Evolutionary conservation across 192 early-diverging fungal genomes (phyloP).

Genomic region (Phlyctochytrium bullatum): DNA sequence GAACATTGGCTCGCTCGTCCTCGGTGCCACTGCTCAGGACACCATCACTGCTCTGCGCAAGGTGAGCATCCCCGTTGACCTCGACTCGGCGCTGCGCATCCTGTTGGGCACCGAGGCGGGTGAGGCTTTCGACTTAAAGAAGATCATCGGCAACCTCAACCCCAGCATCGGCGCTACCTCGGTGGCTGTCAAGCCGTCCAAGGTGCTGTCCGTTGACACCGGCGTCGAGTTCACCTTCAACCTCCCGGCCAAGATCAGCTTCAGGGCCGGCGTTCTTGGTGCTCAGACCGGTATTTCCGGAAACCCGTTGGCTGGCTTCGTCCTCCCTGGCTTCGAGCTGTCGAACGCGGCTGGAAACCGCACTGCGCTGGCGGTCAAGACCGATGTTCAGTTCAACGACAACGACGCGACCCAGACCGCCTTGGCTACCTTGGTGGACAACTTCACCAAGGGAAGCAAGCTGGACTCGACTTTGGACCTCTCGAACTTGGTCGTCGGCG

Average conservation of each 20-base stretch:
- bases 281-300: neutral
- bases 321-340: neutral
- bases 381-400: constrained; percentile 24
- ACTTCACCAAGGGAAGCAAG: constrained; percentile 14
- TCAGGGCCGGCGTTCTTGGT: constrained; percentile 11
- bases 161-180: constrained; percentile 13
- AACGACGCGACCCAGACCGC: constrained; percentile 28
- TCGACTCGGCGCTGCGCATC: constrained; percentile 23
- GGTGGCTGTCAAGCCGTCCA: constrained; percentile 13
- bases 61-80: constrained; percentile 24
- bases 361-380: constrained; percentile 17
- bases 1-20: constrained; percentile 6
- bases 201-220: constrained; percentile 11
- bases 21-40: constrained; percentile 11
- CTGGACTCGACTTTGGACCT: constrained; percentile 10
- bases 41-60: neutral
- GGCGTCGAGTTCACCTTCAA: constrained; percentile 20
- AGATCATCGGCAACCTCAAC: constrained; percentile 21
- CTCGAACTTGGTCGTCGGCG: constrained; percentile 11
- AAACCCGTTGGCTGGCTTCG: neutral
- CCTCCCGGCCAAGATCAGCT: constrained; percentile 23
- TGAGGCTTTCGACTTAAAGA: constrained; percentile 6
- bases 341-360: constrained; percentile 6
- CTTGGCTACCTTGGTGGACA: constrained; percentile 22
- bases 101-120: neutral